phyloP scores from a whole-genome alignment of 2,329 filamentous ascomycete species.

The Ophiostoma sp. region DNA sequence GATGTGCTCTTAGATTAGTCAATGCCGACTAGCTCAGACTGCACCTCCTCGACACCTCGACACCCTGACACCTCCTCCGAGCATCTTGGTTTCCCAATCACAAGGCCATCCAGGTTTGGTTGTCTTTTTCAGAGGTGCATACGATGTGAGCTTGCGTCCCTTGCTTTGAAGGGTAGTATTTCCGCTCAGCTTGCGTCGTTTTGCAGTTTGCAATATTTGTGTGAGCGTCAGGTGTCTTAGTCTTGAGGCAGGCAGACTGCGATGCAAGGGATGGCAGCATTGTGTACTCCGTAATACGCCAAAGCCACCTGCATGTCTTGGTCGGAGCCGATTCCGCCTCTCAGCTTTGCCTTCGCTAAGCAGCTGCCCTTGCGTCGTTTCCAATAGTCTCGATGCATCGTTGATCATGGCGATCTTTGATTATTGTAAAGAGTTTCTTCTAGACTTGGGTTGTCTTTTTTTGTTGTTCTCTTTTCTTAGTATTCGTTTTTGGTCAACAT shows the following conservation, averaged over 20 bases:
- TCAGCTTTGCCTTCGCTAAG: not conserved
- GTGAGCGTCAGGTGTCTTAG: too few species aligned
- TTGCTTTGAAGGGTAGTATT: not conserved
- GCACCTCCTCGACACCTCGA: not conserved
- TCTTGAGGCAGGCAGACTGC: not conserved
- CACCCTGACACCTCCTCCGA: not conserved
- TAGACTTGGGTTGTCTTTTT: not conserved
- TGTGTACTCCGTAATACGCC: not conserved
- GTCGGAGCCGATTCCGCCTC: slow-evolving; percentile 1
- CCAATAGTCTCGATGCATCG: slow-evolving; percentile 7
- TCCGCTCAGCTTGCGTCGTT: not conserved
- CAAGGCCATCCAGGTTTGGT: not conserved
- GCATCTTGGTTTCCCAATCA: not conserved
- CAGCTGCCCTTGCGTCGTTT: not conserved
- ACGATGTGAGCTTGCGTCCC: not conserved
- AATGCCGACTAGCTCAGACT: too few species aligned
- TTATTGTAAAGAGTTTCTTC: too few species aligned
- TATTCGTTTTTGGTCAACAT: too few species aligned
- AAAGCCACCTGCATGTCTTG: not conserved
- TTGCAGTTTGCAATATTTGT: not conserved
- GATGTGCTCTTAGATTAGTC: too few species aligned
- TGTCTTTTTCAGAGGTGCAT: not conserved
- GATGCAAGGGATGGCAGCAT: slow-evolving; percentile 1
- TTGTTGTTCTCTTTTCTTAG: not conserved
- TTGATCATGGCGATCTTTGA: not conserved